phyloP scores from a whole-genome alignment of 2,329 filamentous ascomycete species.

The Phaeosphaeria sp. region DNA sequence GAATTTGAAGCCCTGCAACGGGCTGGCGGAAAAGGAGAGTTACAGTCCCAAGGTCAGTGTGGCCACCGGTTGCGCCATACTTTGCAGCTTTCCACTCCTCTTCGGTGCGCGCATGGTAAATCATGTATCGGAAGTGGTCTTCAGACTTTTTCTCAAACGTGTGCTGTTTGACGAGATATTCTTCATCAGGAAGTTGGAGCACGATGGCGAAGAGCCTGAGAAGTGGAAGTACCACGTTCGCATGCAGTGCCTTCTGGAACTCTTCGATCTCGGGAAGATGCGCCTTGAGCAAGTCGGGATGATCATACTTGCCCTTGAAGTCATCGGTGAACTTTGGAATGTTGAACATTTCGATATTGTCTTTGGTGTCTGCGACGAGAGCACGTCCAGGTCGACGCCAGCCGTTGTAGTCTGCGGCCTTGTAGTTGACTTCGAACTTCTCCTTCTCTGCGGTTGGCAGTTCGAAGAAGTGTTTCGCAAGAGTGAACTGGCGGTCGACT shows the following conservation, averaged over 20 bases:
- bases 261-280: slow-evolving; percentile 59
- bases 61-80: slow-evolving; percentile 56
- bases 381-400: slow-evolving; percentile 33
- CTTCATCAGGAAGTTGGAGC: slow-evolving; percentile 66
- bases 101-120: slow-evolving; percentile 59
- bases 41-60: slow-evolving; percentile 64
- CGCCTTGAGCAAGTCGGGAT: slow-evolving; percentile 53
- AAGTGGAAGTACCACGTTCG: slow-evolving; percentile 64
- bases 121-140: slow-evolving; percentile 69
- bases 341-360: slow-evolving; percentile 68
- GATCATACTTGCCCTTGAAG: slow-evolving; percentile 52
- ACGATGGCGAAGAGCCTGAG: slow-evolving; percentile 68
- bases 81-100: slow-evolving; percentile 56
- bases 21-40: slow-evolving; percentile 67
- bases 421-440: slow-evolving; percentile 56
- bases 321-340: slow-evolving; percentile 68
- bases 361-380: slow-evolving; percentile 51
- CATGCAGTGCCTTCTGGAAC: slow-evolving; percentile 59
- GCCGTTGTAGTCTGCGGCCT: slow-evolving; percentile 64
- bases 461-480: slow-evolving; percentile 65
- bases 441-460: slow-evolving; percentile 66
- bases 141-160: slow-evolving; percentile 65
- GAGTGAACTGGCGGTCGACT: slow-evolving; percentile 67
- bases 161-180: slow-evolving; percentile 63
- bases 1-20: slow-evolving; percentile 64